phyloP scores from a whole-genome alignment of 1,139 yeast species.

The Hanseniaspora sp. region DNA sequence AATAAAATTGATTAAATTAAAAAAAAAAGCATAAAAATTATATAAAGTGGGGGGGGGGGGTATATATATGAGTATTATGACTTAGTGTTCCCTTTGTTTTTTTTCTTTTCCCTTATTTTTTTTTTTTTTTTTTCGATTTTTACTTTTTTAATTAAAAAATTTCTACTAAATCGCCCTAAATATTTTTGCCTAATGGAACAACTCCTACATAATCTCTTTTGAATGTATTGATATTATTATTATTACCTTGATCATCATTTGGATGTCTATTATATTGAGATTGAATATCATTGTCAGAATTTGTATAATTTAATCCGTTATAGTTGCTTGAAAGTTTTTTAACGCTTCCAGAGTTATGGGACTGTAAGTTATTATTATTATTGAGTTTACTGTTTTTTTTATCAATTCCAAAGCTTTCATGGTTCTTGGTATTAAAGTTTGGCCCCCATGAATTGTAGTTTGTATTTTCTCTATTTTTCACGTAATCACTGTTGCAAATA shows the following conservation, averaged over 20 bases:
- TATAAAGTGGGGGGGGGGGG: no score
- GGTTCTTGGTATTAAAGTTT: constrained; percentile 12
- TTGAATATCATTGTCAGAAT: neutral
- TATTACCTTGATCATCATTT: neutral
- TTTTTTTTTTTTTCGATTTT: no score
- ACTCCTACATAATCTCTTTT: neutral
- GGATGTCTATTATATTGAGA: no score
- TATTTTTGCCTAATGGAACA: neutral
- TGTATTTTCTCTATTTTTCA: constrained; percentile 5
- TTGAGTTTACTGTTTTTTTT: neutral
- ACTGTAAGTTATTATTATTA: no score
- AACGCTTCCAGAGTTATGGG: neutral
- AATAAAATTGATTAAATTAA: no score
- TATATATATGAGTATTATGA: no score
- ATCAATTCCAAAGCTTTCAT: constrained; percentile 7
- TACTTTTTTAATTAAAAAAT: no score
- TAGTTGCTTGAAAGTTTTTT: neutral
- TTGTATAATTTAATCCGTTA: neutral
- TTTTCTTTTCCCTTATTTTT: no score
- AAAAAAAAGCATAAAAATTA: no score
- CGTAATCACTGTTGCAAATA: constrained; percentile 6
- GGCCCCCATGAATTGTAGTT: constrained; percentile 11
- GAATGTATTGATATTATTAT: neutral
- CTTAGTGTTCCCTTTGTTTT: no score
- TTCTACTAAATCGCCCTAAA: neutral